Evolutionary conservation across 495 filamentous ascomycete species (phyloP), one percentile per base, ranked within the genome.

Genomic region (Amphirosellinia nigrospora): DNA sequence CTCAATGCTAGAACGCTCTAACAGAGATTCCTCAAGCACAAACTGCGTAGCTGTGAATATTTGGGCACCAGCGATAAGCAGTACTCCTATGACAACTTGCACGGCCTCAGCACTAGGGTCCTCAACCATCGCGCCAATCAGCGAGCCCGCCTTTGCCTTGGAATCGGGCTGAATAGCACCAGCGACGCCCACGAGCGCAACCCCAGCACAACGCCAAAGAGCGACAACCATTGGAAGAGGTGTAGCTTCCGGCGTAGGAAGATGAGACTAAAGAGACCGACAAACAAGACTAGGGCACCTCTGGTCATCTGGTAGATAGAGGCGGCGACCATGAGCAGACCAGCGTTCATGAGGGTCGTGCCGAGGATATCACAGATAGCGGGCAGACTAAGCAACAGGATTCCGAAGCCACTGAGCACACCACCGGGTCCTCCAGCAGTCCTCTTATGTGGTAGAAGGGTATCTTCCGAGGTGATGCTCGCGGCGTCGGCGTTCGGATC

Each of bases 231-330:
- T 77, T 98, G 94, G 82, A 93, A 97, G 5, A 90, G 70, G 70
- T 90, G 86, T 39, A 98, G 84, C 72, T 87, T 89, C 38, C 93
- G 89, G 64, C 86, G 89, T 43, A 99, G 82, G 78, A 99, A 98
- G 3, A 97, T 72, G 7, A 99, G 94, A 76, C 93, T 97, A 83
- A 99, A 98, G 0, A 98, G 80, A 0, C 96, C 96, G 13, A 99
- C 96, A 69, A 98, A 99, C 5, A 99, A 84, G 19, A 98, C 94
- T 32, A 99, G 84, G 0, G 96, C 95, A 19, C 96, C 96, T 34
- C 96, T 87, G 10, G 95, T 98, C 96, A 99, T 99, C 79, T 99
- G 96, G 83, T 98, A 99, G 74, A 99, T 97, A 70, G 90, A 94
- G 0, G 96, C 93, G 1, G 92, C 96, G 11, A 98, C 94, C 74